Evolutionary conservation across 2,329 filamentous ascomycete species (phyloP), one percentile per base, ranked within the genome.

Genomic region (Epichloe glyceriae): DNA sequence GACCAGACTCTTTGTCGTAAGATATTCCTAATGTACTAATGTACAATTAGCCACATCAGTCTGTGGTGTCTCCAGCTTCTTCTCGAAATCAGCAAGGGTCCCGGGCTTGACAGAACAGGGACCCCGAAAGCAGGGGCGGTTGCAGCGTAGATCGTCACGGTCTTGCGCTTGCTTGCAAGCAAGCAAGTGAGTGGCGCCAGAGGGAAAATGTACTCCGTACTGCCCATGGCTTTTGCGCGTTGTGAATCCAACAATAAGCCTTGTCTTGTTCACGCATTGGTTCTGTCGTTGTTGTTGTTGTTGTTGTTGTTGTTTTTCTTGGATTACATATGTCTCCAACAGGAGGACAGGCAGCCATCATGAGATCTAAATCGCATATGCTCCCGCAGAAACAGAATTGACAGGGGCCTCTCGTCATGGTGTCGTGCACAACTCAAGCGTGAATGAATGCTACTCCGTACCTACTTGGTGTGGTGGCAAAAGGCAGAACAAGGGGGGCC

Each of bases 401-500:
- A 33, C 42, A 44, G n/a, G 10, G 15, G 10, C 42, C 14, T 33
- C 43, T 46, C 17, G 30, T 37, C 43, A 46, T 12, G 5, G 15
- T 38, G 35, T 14, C 30, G 30, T 30, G 30, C 30, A 30, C 30
- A 30, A 30, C 10, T n/a, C 15, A 15, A 15, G 8, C n/a, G n/a
- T 14, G 22, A 2, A 19, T 33, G 35, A 15, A 40, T 39, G 20
- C 19, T 30, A n/a, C 26, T 15, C 42, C 15, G 30, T 49, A 49
- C 26, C 5, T 42, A 30, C 38, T 45, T 26, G 33, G 54, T 52
- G 50, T 47, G 47, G 52, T 52, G 51, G 53, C 54, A 51, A 56
- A 46, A 30, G 49, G 22, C n/a, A 37, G 45, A 50, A 50, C 44
- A 33, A 33, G 43, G 47, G 47, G 46, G 2, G 33, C 11, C 26